Percentiles rank a stretch among this genome's conserved stretches.
These are phyloP conservation scores for Phanerochaete carnosa DNA, from an alignment of 768 basidiomycete genomes.

Conservation along the genomic window DNA sequence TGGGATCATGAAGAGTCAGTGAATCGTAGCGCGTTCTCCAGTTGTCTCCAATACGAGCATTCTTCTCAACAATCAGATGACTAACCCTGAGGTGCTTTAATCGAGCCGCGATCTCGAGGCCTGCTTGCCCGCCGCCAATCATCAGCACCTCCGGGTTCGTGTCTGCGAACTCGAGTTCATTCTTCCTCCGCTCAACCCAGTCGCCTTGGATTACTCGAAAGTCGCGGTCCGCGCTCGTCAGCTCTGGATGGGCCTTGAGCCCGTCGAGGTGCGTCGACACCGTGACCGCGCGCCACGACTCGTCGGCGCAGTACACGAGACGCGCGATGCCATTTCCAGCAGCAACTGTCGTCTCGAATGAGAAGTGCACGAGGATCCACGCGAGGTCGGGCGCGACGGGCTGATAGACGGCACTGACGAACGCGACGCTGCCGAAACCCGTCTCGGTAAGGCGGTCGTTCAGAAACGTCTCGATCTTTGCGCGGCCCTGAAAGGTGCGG, in stretches of 20 bases:
- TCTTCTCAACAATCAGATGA: conserved; percentile 55
- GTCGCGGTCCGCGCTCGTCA: conserved; percentile 32
- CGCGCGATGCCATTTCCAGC: conserved; percentile 40
- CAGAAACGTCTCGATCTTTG: conserved; percentile 36
- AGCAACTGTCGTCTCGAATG: conserved; percentile 39
- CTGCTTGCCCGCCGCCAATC: conserved; percentile 45
- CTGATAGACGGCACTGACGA: conserved; percentile 24
- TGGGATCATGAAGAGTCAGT: conserved; percentile 33
- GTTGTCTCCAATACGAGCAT: conserved; percentile 50
- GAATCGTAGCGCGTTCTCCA: conserved; percentile 49
- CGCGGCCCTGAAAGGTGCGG: conserved; percentile 39
- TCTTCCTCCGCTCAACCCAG: conserved; percentile 35
- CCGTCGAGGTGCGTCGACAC: conserved; percentile 51
- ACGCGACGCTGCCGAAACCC: conserved; percentile 28
- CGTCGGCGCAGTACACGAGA: conserved; percentile 38
- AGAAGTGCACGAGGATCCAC: conserved; percentile 30
- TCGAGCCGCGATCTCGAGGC: conserved; percentile 48
- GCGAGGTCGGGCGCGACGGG: conserved; percentile 31
- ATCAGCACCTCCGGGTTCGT: conserved; percentile 50
- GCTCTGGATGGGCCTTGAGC: conserved; percentile 42
- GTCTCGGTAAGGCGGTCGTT: conserved; percentile 33
- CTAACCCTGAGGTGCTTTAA: conserved; percentile 44
- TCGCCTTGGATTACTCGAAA: conserved; percentile 34
- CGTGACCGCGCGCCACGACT: conserved; percentile 44
- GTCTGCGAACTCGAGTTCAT: conserved; percentile 36